phyloP scores from a whole-genome alignment of 2,329 filamentous ascomycete genomes.

The Colletotrichum liaoningense region DNA sequence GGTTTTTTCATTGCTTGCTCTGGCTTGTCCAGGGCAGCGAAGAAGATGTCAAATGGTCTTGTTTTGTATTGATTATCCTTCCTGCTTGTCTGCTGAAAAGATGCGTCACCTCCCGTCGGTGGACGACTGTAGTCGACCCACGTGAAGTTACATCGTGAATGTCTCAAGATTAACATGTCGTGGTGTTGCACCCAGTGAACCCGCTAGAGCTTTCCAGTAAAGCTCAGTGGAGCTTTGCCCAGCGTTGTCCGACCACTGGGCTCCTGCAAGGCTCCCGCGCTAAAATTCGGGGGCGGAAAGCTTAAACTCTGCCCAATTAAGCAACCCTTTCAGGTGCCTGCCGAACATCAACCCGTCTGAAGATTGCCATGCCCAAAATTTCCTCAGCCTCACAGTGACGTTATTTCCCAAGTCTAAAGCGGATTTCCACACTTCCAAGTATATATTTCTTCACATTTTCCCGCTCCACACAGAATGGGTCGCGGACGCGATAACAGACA shows the following conservation, averaged over 20 bases:
- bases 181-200: slow-evolving; percentile 5
- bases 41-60: slow-evolving; percentile 1
- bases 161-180: not conserved
- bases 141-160: not conserved
- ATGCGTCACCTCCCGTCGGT: not conserved
- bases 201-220: slow-evolving; percentile 9
- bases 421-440: not conserved
- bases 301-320: slow-evolving; percentile 5
- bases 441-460: no score
- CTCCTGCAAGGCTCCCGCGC: slow-evolving; percentile 19
- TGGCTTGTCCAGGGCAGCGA: slow-evolving; percentile 23
- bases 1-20: slow-evolving; percentile 21
- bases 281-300: slow-evolving; percentile 14
- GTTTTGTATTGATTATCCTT: no score
- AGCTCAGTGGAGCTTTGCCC: slow-evolving; percentile 12
- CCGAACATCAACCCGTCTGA: not conserved
- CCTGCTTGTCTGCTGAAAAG: no score
- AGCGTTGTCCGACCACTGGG: not conserved
- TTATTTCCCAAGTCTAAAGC: not conserved
- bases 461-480: no score
- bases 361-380: slow-evolving; percentile 13
- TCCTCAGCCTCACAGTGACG: slow-evolving; percentile 29
- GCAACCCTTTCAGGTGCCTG: not conserved
- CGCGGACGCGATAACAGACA: slow-evolving; percentile 61
- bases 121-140: no score